phyloP scores from a whole-genome alignment of 1,139 yeast species.

The Candida sanyaensis region DNA sequence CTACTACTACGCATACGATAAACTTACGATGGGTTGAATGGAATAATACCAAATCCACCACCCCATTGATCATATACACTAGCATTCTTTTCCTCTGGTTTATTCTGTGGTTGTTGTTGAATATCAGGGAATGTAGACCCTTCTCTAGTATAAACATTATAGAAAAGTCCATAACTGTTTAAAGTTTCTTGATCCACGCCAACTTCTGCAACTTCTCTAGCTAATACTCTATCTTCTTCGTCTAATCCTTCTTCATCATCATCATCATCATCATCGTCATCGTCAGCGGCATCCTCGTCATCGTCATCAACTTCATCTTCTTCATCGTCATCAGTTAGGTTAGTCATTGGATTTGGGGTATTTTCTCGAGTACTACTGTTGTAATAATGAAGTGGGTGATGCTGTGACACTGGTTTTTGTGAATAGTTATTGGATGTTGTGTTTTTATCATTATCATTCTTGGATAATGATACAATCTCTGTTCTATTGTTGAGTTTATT shows the following conservation, averaged over 20 bases:
- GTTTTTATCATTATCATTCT: slow-evolving; percentile 41
- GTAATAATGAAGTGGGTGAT: slow-evolving; percentile 37
- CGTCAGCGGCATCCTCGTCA: too few relatives aligned
- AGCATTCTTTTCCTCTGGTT: slow-evolving; percentile 4
- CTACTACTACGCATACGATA: too few relatives aligned
- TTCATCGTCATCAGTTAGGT: background rate
- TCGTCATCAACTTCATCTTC: slow-evolving; percentile 9
- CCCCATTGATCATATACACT: slow-evolving; percentile 21
- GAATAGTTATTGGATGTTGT: slow-evolving; percentile 1
- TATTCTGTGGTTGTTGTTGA: slow-evolving; percentile 11
- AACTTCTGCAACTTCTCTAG: slow-evolving; percentile 22
- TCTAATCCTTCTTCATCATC: slow-evolving; percentile 12
- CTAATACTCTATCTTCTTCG: slow-evolving; percentile 16
- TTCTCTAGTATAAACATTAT: slow-evolving; percentile 37
- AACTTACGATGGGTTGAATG: slow-evolving; percentile 35
- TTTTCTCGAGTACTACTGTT: slow-evolving; percentile 7
- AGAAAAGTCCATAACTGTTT: slow-evolving; percentile 37
- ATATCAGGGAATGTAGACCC: slow-evolving; percentile 32
- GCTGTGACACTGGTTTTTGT: slow-evolving; percentile 45
- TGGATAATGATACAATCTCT: slow-evolving; percentile 19
- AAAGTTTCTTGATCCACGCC: slow-evolving; percentile 36
- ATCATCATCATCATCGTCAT: too few relatives aligned
- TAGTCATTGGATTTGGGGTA: slow-evolving; percentile 4
- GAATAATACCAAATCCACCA: slow-evolving; percentile 33
- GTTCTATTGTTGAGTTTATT: background rate